These are phyloP conservation scores for Phytophthora chlamydospora DNA, from an alignment of 352 stramenopile species.

Conservation along the genomic window DNA sequence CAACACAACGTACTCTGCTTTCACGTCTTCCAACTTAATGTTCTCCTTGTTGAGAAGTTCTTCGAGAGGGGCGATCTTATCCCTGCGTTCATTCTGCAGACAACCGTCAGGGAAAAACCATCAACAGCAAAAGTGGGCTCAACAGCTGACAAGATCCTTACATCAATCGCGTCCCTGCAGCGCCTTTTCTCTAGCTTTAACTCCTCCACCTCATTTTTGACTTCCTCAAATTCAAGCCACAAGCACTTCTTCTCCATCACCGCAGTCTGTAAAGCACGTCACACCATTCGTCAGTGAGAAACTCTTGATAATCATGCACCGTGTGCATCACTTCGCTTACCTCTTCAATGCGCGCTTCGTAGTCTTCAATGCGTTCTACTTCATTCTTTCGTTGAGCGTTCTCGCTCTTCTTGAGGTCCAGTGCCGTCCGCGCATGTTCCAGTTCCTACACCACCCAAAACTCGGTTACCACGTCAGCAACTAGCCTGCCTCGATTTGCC, in stretches of 20 bases:
- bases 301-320: background rate
- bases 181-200: constrained; percentile 73
- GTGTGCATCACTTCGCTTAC: constrained; percentile 19
- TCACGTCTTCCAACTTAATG: constrained; percentile 65
- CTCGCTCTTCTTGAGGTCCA: constrained; percentile 88
- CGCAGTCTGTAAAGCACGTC: constrained; percentile 50
- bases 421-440: constrained; percentile 56
- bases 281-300: background rate
- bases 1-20: constrained; percentile 51
- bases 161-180: constrained; percentile 73
- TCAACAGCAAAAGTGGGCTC: background rate
- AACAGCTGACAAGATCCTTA: constrained; percentile 21
- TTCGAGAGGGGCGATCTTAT: constrained; percentile 69
- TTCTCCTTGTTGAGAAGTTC: constrained; percentile 73
- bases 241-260: constrained; percentile 89
- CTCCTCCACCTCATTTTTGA: constrained; percentile 68
- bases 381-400: constrained; percentile 84
- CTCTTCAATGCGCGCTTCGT: constrained; percentile 82
- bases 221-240: constrained; percentile 86
- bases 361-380: constrained; percentile 83
- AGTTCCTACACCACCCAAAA: constrained; percentile 49
- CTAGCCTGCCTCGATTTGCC: background rate
- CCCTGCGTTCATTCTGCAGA: constrained; percentile 63
- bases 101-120: background rate
- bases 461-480: background rate